Evolutionary conservation across 2,329 filamentous ascomycete genomes (phyloP), one percentile per base, ranked within the genome.

Genomic region (Fusarium avenaceum): DNA sequence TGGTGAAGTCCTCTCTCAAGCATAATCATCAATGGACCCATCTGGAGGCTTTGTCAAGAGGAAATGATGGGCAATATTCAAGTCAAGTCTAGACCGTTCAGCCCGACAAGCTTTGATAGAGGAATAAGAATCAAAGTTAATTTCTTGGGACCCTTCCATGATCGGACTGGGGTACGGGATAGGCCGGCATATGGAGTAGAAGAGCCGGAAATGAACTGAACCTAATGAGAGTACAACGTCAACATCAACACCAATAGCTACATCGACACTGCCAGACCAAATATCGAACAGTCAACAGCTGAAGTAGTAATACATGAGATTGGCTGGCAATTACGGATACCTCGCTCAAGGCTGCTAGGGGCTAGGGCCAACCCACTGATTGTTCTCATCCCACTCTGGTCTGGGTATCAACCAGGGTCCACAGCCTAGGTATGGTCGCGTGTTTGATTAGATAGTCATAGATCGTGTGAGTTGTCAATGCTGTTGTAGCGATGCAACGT

Each of bases 341-440:
- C 50, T 46, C 46, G 35, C 38, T 57, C 54, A 60, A 63, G 58
- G 46, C 24, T 44, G 57, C 35, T 17, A 38, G 35, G 47, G 50
- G 28, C 56, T 59, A 49, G 35, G 17, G 7, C 49, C 44, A 50
- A 30, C 44, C 22, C 24, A 44, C 42, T 68, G 57, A 69, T 58
- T 67, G 61, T 42, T 55, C 67, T 70, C 60, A 70, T 74, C 57
- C 71, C 67, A 59, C 63, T 63, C 58, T 67, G 50, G 67, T 72
- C 70, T 74, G 71, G 74, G 58, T 49, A 48, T 72, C 35, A 40
- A 56, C 63, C 46, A 46, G 70, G 70, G 51, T 59, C 30, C 24
- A 26, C 47, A 39, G 45, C 44, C 61, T 57, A 22, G 22, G 22
- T 22, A 53, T 53, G 42, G 67, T 52, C 47, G 50, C 50, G 51